Percentiles rank a stretch among this genome's conserved stretches.
These are phyloP conservation scores for Babesia ovata DNA, from an alignment of 169 alveolate genomes.

Conservation along the genomic window DNA sequence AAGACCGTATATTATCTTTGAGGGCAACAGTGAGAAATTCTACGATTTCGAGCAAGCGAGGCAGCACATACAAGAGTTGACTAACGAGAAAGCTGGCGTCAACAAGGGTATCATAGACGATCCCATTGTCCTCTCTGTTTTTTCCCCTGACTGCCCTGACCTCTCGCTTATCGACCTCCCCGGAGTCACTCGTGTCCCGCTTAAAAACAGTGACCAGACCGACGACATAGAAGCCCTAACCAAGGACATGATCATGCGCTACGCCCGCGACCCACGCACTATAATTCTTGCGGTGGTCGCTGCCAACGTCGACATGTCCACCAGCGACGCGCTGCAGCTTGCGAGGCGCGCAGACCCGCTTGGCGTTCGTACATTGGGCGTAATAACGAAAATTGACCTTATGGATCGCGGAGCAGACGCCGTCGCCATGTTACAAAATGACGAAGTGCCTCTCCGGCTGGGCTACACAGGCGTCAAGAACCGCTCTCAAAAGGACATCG, in stretches of 20 bases:
- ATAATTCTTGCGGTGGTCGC: slow-evolving; percentile 95
- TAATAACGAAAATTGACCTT: slow-evolving; percentile 94
- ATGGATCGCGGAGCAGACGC: slow-evolving; percentile 99
- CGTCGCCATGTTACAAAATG: slow-evolving; percentile 91
- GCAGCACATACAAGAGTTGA: slow-evolving; percentile 84
- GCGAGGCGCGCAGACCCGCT: slow-evolving; percentile 96
- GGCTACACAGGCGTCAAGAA: slow-evolving; percentile 97
- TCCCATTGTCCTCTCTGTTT: slow-evolving; percentile 95
- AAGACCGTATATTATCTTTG: slow-evolving; percentile 77
- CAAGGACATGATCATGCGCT: slow-evolving; percentile 90
- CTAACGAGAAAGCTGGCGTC: slow-evolving; percentile 89
- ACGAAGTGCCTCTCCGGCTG: slow-evolving; percentile 93
- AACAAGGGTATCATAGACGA: slow-evolving; percentile 95
- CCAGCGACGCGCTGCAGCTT: slow-evolving; percentile 95
- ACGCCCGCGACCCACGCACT: slow-evolving; percentile 94
- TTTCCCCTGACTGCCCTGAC: slow-evolving; percentile 95
- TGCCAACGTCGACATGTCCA: slow-evolving; percentile 97
- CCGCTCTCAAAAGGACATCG: slow-evolving; percentile 91
- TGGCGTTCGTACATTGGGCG: slow-evolving; percentile 96
- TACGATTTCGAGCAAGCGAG: slow-evolving; percentile 91
- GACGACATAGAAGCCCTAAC: slow-evolving; percentile 94
- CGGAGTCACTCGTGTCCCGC: slow-evolving; percentile 97
- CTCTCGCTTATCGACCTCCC: slow-evolving; percentile 98
- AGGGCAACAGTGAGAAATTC: slow-evolving; percentile 80
- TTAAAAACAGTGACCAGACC: slow-evolving; percentile 94